Conservation (phyloP, 768 basidiomycete species). For the Termitomyces bulborhizus region DNA sequence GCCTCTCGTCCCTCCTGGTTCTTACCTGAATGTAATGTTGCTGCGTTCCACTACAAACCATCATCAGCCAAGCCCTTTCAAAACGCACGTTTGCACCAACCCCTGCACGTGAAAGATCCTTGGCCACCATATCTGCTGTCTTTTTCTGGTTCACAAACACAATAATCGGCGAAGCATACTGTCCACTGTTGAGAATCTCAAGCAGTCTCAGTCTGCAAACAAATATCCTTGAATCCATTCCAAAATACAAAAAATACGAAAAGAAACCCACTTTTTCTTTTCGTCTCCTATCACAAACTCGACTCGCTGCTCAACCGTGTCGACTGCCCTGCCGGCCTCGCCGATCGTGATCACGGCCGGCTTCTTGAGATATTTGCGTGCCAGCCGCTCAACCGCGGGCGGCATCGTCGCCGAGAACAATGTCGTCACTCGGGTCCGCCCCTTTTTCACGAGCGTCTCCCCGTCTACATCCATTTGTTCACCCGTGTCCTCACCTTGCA, state of each 20-base stretch:
- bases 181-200: constrained; percentile 87
- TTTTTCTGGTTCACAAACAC: constrained; percentile 99
- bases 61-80: neutral
- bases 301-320: constrained; percentile 94
- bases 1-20: constrained; percentile 97
- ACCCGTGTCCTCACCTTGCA: constrained; percentile 79
- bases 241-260: neutral
- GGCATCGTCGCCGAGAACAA: constrained; percentile 99
- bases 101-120: constrained; percentile 85
- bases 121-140: constrained; percentile 96
- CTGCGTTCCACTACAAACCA: constrained; percentile 69
- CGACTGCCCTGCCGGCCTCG: constrained; percentile 95
- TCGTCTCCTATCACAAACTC: constrained; percentile 93
- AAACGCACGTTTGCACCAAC: constrained; percentile 40
- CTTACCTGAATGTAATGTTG: constrained; percentile 95
- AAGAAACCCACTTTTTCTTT: constrained; percentile 80
- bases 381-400: constrained; percentile 89
- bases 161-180: constrained; percentile 87
- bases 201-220: constrained; percentile 65
- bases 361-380: constrained; percentile 87
- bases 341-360: constrained; percentile 97
- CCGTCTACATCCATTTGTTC: constrained; percentile 79
- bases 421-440: constrained; percentile 87
- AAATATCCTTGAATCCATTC: constrained; percentile 8
- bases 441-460: constrained; percentile 60